These are phyloP conservation scores for Fusarium haematococcum DNA, from an alignment of 2,329 filamentous ascomycete species.

Conservation along the genomic window DNA sequence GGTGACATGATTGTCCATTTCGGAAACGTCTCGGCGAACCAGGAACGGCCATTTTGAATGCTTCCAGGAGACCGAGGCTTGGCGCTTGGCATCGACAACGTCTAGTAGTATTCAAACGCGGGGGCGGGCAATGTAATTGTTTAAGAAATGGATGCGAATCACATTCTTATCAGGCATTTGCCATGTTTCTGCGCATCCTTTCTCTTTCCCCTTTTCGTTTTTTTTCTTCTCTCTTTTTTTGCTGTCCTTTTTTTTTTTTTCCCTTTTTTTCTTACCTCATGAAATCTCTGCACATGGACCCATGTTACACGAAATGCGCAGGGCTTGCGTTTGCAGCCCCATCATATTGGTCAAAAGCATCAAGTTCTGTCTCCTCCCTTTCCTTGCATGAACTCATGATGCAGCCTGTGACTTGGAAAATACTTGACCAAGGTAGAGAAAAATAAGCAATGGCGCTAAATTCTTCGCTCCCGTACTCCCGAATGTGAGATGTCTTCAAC, in stretches of 20 bases:
- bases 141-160: neutral
- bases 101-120: neutral
- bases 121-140: neutral
- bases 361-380: neutral
- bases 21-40: slow-evolving; percentile 1
- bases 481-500: neutral
- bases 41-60: neutral
- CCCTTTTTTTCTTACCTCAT: neutral
- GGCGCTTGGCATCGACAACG: slow-evolving; percentile 6
- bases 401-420: neutral
- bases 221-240: neutral
- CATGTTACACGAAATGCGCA: neutral
- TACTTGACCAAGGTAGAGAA: neutral
- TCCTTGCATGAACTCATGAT: slow-evolving; percentile 3
- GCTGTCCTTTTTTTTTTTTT: neutral
- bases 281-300: neutral
- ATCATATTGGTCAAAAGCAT: neutral
- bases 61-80: neutral
- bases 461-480: slow-evolving; percentile 1
- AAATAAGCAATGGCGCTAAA: slow-evolving; percentile 30
- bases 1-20: neutral
- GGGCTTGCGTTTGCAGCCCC: neutral
- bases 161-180: neutral
- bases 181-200: neutral
- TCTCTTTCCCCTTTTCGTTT: neutral